Base-by-base conservation (phyloP, 148 eudicot species). In the Beta vulgaris region DNA sequence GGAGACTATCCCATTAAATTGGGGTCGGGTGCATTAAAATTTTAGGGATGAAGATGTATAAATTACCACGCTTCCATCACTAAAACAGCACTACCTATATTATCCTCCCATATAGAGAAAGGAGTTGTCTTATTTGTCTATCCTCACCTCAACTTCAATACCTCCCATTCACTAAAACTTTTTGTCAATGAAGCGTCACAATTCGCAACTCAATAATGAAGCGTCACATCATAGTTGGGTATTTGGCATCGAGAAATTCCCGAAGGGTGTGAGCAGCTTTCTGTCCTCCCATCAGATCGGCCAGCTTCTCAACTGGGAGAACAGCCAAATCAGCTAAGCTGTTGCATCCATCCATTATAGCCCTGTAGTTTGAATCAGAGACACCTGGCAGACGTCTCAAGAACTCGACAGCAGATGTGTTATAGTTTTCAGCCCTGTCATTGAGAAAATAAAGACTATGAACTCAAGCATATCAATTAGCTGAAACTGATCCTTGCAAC, bases 191-290 rank as follows among this genome's bases (percentile, higher is more conserved):
- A n/a, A n/a, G n/a, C n/a, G 21, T 9, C 51, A 15, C 26, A 23
- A 6, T 39, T 12, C 6, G 32, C 29, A 64, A n/a, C 43, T 64
- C 10, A 63, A 15, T 42, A 44, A 29, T 31, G 71, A 21, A 40
- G 29, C 54, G 6, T 78, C 78, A 93, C 21, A 90, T 84, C 88
- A 95, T 78, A 60, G 90, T 92, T 66, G 99, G 99, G 73, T 92
- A 95, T 87, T 92, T 95, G 78, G 99, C 99, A 82, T 95, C 99
- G 68, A 95, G 97, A 78, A 95, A 95, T 71, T 95, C 99, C 77
- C 94, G 84, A 72, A 92, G 87, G 16, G 89, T 89, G 66, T 85
- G 90, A 69, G 98, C 99, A 69, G 97, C 85, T 83, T 89, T 95
- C 76, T 86, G 97, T 67, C 99, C 94, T 53, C 99, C 99, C 97